Conservation (phyloP, 2,329 filamentous ascomycete species). For the Arthrobotrys entomopaga region DNA sequence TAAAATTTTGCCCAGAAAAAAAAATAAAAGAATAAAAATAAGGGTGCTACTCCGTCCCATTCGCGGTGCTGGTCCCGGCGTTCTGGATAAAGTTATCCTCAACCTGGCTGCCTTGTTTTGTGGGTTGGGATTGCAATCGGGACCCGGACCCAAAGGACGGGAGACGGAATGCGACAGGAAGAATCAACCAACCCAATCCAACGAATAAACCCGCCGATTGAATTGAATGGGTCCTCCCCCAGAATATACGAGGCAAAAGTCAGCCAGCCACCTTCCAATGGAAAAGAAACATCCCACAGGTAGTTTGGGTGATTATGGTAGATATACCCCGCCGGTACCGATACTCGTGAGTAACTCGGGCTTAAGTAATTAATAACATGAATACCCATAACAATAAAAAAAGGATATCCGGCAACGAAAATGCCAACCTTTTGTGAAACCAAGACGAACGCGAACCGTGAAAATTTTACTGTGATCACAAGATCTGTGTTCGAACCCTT, state of each 20-base stretch:
- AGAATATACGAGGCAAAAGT: too few relatives aligned
- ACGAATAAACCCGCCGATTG: neutral
- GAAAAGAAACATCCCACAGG: too few relatives aligned
- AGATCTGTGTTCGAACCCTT: constrained; percentile 50
- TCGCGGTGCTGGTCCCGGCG: constrained; percentile 14
- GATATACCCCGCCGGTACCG: too few relatives aligned
- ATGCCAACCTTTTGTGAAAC: neutral
- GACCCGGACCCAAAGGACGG: constrained; percentile 28
- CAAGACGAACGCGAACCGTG: neutral
- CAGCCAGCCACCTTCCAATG: too few relatives aligned
- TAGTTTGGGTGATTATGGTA: too few relatives aligned
- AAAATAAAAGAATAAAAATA: too few relatives aligned
- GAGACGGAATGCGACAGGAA: constrained; percentile 23
- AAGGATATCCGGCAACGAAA: neutral
- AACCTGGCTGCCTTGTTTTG: neutral
- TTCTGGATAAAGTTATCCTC: constrained; percentile 41
- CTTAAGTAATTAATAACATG: too few relatives aligned
- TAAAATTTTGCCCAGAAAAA: too few relatives aligned
- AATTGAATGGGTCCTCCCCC: neutral
- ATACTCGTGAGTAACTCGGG: too few relatives aligned
- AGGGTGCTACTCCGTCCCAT: too few relatives aligned
- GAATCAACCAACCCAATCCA: neutral
- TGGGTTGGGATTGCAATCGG: neutral
- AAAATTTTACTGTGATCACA: constrained; percentile 18
- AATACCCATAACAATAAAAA: neutral